These are phyloP conservation scores for Salicornia ramosissima DNA, from an alignment of 148 eudicot genomes.

Conservation along the genomic window DNA sequence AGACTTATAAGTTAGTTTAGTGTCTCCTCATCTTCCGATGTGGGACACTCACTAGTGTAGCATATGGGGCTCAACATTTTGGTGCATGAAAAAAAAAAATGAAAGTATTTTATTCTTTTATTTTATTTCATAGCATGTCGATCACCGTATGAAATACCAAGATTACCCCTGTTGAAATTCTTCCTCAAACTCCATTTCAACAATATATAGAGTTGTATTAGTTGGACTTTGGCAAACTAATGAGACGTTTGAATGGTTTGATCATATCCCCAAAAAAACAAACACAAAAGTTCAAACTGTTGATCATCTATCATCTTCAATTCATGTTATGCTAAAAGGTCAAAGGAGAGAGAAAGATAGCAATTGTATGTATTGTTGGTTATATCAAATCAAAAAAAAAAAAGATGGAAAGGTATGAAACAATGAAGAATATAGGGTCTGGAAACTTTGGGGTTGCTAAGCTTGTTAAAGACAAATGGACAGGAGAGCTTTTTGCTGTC, in stretches of 20 bases:
- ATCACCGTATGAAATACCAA: too few species aligned
- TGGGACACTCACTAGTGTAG: too few species aligned
- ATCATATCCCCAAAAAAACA: background rate
- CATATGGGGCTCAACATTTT: too few species aligned
- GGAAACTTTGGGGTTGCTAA: slow-evolving; percentile 50
- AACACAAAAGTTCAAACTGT: background rate
- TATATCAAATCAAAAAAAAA: background rate
- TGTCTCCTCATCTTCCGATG: too few species aligned
- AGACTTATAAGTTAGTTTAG: too few species aligned
- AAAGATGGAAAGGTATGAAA: slow-evolving; percentile 36
- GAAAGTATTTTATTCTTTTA: too few species aligned
- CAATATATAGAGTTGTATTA: background rate
- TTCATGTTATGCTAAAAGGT: background rate
- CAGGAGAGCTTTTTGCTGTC: slow-evolving; percentile 38
- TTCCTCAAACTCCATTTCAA: background rate
- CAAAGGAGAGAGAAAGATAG: slow-evolving; percentile 4
- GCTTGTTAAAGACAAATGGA: slow-evolving; percentile 37
- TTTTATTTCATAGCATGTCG: background rate
- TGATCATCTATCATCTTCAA: background rate
- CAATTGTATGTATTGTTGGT: too few species aligned
- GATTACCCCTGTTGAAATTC: background rate
- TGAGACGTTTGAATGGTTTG: slow-evolving; percentile 1
- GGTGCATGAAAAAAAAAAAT: too few species aligned
- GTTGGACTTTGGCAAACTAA: background rate
- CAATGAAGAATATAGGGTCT: slow-evolving; percentile 38